Conservation (phyloP, 345 rosid genomes). For the Aethionema arabicum region DNA sequence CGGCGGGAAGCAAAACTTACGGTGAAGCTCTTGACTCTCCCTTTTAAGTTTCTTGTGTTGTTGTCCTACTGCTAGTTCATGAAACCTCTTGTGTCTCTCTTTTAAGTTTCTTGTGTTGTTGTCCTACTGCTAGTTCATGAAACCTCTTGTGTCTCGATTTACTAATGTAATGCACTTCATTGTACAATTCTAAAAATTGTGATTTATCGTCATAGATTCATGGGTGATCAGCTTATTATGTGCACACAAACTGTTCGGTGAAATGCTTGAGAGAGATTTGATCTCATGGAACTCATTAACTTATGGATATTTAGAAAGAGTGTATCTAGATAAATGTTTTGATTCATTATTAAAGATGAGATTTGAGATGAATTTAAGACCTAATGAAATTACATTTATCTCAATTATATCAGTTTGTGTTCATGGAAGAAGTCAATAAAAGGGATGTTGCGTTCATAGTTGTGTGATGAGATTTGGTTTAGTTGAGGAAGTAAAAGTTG, state of each 20-base stretch:
- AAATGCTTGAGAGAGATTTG: slow-evolving; percentile 60
- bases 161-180: slow-evolving; percentile 42
- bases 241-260: slow-evolving; percentile 56
- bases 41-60: too few relatives aligned
- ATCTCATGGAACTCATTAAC: slow-evolving; percentile 71
- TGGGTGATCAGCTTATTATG: slow-evolving; percentile 63
- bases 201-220: slow-evolving; percentile 56
- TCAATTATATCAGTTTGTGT: slow-evolving; percentile 60
- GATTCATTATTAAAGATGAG: slow-evolving; percentile 42
- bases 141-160: slow-evolving; percentile 43
- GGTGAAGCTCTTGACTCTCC: too few relatives aligned
- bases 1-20: too few relatives aligned
- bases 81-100: too few relatives aligned
- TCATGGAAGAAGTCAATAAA: slow-evolving; percentile 35
- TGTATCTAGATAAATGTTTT: slow-evolving; percentile 41
- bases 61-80: too few relatives aligned
- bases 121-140: too few relatives aligned
- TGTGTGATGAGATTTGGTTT: slow-evolving; percentile 48
- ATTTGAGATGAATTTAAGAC: slow-evolving; percentile 40
- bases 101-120: too few relatives aligned
- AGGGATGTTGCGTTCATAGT: slow-evolving; percentile 58
- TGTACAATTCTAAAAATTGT: slow-evolving; percentile 50
- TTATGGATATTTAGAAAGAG: slow-evolving; percentile 46
- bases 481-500: slow-evolving; percentile 50
- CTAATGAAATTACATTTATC: slow-evolving; percentile 52